Base-by-base conservation (phyloP, 2,329 filamentous ascomycete genomes). In the Talaromyces rugulosus region DNA sequence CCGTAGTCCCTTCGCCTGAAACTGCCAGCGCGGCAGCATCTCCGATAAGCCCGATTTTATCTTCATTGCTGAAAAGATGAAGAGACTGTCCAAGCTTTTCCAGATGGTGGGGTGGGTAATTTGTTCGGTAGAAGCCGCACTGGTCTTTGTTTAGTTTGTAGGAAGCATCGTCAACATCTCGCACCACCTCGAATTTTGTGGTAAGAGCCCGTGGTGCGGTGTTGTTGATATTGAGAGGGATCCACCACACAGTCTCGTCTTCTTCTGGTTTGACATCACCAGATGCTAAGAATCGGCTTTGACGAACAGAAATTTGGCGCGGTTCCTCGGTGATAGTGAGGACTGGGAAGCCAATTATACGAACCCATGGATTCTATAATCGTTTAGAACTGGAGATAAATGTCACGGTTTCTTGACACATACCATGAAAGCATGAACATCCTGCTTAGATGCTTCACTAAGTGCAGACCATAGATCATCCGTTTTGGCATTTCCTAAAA, bases 131-230 rank as follows among this genome's bases (percentile, higher is more conserved):
- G 77, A 90, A 97, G 30, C 92, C 94, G 58, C 89, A 92, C 62
- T 94, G 90, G 60, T 94, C 87, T 64, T 89, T 87, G 81, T 99
- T 99, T 70, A 99, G 82, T 80, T 96, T 96, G 80, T 98, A 99
- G 75, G 96, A 97, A 44, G 92, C 86, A 62, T 96, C 81, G 63
- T 89, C 88, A 56, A 80, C 66, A 33, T 71, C 74, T 56, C 84
- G 82, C 62, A 98, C 85, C 12, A 87, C 92, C 60, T 92, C 88
- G 68, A 90, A 84, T 78, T 91, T 97, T 61, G 84, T 80, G 0
- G 87, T 90, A 52, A 99, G 81, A 58, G 91, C 88, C 42, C 88
- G 81, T 23, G 85, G 81, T 62, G 88, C 81, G 59, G 89, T 81
- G 7, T 84, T 85, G 36, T 92, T 90, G 31, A 99, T 81, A 14